Evolutionary conservation across 441 rosid species (phyloP).

Genomic region (Gossypium schwendimanii): DNA sequence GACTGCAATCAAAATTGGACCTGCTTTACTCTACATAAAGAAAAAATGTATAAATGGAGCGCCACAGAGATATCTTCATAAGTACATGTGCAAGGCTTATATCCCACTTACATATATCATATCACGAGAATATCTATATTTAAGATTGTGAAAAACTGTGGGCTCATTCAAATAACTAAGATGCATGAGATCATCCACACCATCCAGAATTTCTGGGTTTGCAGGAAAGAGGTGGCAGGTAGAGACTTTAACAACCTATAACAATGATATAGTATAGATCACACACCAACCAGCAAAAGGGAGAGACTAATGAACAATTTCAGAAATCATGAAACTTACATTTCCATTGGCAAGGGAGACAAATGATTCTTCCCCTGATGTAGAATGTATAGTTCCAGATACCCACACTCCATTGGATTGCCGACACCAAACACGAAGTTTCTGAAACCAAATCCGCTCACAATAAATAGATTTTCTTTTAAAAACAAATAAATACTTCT

Average conservation of each 20-base stretch:
- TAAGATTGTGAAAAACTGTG: conserved; percentile 78
- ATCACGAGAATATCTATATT: conserved; percentile 62
- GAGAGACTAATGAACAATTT: conserved; percentile 10
- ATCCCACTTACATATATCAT: conserved; percentile 70
- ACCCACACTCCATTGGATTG: conserved; percentile 57
- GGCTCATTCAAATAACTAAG: conserved; percentile 97
- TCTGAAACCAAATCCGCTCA: conserved; percentile 35
- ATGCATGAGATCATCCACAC: conserved; percentile 84
- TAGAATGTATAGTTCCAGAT: conserved; percentile 67
- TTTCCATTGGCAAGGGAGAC: conserved; percentile 56
- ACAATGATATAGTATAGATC: conserved; percentile 21
- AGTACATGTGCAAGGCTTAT: background rate
- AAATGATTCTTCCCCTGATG: conserved; percentile 57
- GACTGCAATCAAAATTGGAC: conserved; percentile 78
- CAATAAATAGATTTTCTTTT: background rate
- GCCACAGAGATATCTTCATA: conserved; percentile 9
- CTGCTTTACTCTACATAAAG: conserved; percentile 73
- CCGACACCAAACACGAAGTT: conserved; percentile 82
- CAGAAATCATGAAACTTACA: conserved; percentile 41
- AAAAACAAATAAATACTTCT: background rate
- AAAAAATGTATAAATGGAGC: conserved; percentile 18
- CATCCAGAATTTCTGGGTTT: conserved; percentile 82
- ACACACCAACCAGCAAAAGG: conserved; percentile 12
- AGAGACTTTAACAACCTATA: conserved; percentile 67
- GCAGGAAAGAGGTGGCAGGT: conserved; percentile 79